Conservation (phyloP, 805 yeast genomes). For the Wickerhamiella siamensis region DNA sequence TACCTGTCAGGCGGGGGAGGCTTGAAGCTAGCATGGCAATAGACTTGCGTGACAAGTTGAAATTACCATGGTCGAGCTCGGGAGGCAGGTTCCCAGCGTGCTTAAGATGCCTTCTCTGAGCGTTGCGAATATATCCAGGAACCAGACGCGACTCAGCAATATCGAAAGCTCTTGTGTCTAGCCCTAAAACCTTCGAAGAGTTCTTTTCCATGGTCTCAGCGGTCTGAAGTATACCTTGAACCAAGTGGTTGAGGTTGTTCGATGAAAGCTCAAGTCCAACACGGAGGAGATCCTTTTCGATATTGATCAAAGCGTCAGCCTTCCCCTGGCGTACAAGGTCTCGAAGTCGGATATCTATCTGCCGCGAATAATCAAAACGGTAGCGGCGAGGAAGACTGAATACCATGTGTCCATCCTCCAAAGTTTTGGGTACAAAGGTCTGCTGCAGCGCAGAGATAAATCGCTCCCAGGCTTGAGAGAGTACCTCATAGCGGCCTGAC, state of each 20-base stretch:
- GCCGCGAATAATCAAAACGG: conserved; percentile 7
- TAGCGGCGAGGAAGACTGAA: conserved; percentile 10
- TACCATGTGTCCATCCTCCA: not conserved
- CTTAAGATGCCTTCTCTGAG: not conserved
- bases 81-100: not conserved
- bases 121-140: not conserved
- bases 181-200: not conserved
- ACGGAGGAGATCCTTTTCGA: not conserved
- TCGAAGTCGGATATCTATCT: conserved; percentile 6
- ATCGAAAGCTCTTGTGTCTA: not conserved
- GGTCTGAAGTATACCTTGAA: not conserved
- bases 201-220: not conserved
- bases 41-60: not conserved
- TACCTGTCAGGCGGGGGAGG: not conserved
- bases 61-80: not conserved
- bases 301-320: not conserved
- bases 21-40: not conserved
- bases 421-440: conserved; percentile 5
- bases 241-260: not conserved
- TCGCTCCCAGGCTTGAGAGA: conserved; percentile 8
- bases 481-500: not conserved
- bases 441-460: conserved; percentile 6
- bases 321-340: conserved; percentile 3
- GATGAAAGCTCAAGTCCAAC: not conserved
- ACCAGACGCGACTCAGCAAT: not conserved